Conservation (phyloP, 2,329 filamentous ascomycete species). For the Davidsoniella eucalypti region DNA sequence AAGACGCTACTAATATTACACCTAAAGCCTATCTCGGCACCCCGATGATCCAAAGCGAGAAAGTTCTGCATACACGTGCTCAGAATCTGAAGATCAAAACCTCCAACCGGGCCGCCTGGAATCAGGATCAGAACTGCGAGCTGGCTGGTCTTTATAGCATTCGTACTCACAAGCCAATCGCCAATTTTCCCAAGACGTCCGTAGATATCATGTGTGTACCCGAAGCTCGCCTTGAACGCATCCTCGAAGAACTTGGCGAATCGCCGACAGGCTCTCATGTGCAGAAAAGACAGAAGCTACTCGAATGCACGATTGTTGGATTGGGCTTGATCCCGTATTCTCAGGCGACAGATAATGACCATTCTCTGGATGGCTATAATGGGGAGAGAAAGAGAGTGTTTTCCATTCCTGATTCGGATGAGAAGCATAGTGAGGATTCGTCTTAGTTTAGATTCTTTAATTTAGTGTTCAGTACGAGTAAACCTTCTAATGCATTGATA, state of each 20-base stretch:
- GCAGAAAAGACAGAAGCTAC: conserved; percentile 1
- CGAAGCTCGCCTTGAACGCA: neutral
- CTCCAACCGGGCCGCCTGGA: conserved; percentile 6
- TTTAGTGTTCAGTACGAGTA: too few relatives aligned
- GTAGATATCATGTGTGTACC: neutral
- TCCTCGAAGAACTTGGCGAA: neutral
- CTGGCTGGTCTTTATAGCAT: conserved; percentile 6
- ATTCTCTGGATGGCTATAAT: too few relatives aligned
- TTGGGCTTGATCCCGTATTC: neutral
- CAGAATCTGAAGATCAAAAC: conserved; percentile 8
- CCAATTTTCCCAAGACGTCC: neutral
- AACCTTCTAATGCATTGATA: too few relatives aligned
- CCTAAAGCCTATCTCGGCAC: neutral
- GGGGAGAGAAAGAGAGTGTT: too few relatives aligned
- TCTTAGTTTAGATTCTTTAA: too few relatives aligned
- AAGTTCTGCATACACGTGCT: neutral
- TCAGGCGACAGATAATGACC: neutral
- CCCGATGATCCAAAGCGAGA: neutral
- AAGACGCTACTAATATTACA: neutral
- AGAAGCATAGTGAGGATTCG: too few relatives aligned
- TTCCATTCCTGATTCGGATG: too few relatives aligned
- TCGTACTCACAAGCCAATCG: neutral
- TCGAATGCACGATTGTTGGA: conserved; percentile 3
- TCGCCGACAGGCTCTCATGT: neutral
- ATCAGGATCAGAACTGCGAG: conserved; percentile 1